Evolutionary conservation across 345 rosid species (phyloP).

Genomic region (Eucalyptus tenuipes): DNA sequence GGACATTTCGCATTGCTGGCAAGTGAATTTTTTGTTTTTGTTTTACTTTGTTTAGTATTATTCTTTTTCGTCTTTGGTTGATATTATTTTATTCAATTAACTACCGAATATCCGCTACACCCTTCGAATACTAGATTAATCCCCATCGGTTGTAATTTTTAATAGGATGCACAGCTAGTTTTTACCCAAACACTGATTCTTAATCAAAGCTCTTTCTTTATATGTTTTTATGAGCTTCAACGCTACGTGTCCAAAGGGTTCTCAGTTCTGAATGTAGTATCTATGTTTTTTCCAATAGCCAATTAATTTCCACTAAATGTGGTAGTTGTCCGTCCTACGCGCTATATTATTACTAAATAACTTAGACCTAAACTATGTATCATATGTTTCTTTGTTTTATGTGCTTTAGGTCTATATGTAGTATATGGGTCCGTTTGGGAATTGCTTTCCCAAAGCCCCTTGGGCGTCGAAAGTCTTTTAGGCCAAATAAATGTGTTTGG

Average conservation of each 20-base stretch:
- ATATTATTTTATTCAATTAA: neutral
- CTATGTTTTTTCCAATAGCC: neutral
- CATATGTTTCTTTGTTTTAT: too few relatives aligned
- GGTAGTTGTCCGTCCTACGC: neutral
- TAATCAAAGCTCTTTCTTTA: neutral
- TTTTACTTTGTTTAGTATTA: neutral
- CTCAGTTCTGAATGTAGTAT: neutral
- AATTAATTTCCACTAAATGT: neutral
- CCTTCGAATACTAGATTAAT: neutral
- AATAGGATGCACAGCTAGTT: neutral
- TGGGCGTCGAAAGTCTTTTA: too few relatives aligned
- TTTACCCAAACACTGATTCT: neutral
- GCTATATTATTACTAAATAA: too few relatives aligned
- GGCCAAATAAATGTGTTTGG: too few relatives aligned
- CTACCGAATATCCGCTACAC: neutral
- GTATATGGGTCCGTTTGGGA: too few relatives aligned
- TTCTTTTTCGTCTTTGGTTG: neutral
- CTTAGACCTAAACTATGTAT: neutral
- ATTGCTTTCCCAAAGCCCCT: too few relatives aligned
- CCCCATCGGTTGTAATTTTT: neutral
- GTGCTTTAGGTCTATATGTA: neutral
- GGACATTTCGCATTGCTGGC: neutral
- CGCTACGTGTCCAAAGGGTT: neutral
- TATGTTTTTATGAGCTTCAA: neutral
- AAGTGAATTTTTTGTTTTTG: neutral